These are phyloP conservation scores for Penicillium polonicum DNA, from an alignment of 2,329 filamentous ascomycete species.

Conservation along the genomic window DNA sequence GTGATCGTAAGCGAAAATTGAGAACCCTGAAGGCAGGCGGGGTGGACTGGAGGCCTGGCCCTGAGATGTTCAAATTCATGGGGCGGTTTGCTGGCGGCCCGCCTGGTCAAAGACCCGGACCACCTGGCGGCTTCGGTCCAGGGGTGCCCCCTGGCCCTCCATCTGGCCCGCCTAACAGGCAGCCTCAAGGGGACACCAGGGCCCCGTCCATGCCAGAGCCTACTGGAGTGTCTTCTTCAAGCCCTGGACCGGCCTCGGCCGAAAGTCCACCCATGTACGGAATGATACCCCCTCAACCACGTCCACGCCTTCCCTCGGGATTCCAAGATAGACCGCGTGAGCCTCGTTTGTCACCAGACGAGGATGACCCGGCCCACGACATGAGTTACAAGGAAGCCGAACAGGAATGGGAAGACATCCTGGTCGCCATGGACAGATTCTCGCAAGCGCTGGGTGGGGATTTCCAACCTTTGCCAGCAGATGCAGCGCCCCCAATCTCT, in stretches of 20 bases:
- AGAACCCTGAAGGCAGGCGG: conserved; percentile 62
- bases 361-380: conserved; percentile 60
- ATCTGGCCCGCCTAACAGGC: conserved; percentile 13
- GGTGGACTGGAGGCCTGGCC: conserved; percentile 55
- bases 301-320: conserved; percentile 48
- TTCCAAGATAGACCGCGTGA: conserved; percentile 50
- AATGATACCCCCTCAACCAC: conserved; percentile 48
- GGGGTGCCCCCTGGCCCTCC: conserved; percentile 12
- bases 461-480: conserved; percentile 72
- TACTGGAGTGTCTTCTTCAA: background rate
- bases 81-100: conserved; percentile 27
- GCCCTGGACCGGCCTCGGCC: conserved; percentile 8
- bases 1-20: conserved; percentile 76
- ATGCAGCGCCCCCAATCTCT: conserved; percentile 59
- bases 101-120: conserved; percentile 11
- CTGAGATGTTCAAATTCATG: conserved; percentile 47
- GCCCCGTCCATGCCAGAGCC: background rate
- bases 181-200: conserved; percentile 9
- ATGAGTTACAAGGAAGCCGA: conserved; percentile 67
- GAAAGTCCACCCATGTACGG: conserved; percentile 47
- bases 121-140: conserved; percentile 11
- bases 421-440: conserved; percentile 43
- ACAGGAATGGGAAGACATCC: conserved; percentile 67
- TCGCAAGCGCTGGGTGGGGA: conserved; percentile 65
- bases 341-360: conserved; percentile 16